phyloP scores from a whole-genome alignment of 192 early-diverging fungal species.

The Mortierella antarctica region DNA sequence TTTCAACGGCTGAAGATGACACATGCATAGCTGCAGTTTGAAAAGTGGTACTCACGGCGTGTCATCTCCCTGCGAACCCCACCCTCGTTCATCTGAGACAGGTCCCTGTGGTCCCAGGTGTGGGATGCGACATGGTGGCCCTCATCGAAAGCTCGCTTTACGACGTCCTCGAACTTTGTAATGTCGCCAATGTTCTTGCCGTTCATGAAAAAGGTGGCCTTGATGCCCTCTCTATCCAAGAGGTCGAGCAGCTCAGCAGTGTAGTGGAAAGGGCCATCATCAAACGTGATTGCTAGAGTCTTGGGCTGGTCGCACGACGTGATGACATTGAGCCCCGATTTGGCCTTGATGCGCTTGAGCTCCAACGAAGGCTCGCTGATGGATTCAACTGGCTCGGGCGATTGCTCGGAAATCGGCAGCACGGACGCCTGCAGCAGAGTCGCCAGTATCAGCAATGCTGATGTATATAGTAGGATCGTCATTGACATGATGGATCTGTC shows the following conservation, averaged over 20 bases:
- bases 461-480: too few relatives aligned
- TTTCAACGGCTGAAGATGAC: conserved; percentile 1
- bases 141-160: conserved; percentile 52
- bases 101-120: conserved; percentile 58
- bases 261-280: conserved; percentile 28
- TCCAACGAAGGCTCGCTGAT: too few relatives aligned
- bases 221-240: conserved; percentile 17
- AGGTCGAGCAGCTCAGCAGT: conserved; percentile 31
- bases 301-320: background rate
- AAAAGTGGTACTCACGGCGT: conserved; percentile 5
- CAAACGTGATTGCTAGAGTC: conserved; percentile 35
- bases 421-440: too few relatives aligned
- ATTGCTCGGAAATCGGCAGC: too few relatives aligned
- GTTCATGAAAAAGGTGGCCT: conserved; percentile 52
- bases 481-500: too few relatives aligned
- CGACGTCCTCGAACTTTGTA: background rate
- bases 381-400: too few relatives aligned
- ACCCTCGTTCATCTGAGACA: conserved; percentile 40
- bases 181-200: conserved; percentile 28
- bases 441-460: too few relatives aligned
- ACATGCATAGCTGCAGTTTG: background rate
- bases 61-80: conserved; percentile 17
- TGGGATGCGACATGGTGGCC: conserved; percentile 72
- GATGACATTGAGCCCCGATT: background rate
- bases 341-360: background rate